Conservation (phyloP, 169 alveolate genomes). For the Babesia gibsoni region DNA sequence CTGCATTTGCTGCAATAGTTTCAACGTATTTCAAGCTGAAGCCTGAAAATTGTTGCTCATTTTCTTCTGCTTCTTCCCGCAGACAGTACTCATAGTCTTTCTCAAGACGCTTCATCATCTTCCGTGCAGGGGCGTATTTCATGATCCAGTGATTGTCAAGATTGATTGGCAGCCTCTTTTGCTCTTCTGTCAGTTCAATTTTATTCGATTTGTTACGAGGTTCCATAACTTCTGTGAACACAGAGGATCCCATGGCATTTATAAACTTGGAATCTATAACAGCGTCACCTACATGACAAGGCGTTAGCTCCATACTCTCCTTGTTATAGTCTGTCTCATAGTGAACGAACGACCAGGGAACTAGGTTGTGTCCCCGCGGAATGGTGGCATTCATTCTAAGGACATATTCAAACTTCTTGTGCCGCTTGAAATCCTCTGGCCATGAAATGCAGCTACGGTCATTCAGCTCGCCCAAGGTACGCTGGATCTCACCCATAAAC, state of each 20-base stretch:
- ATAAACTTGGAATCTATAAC: conserved; percentile 19
- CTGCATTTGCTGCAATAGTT: conserved; percentile 17
- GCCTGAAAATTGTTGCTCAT: conserved; percentile 6
- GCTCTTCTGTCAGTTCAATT: neutral
- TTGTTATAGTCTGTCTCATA: conserved; percentile 31
- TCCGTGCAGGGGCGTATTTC: conserved; percentile 49
- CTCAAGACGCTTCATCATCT: conserved; percentile 37
- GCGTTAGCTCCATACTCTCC: conserved; percentile 7
- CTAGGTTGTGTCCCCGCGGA: conserved; percentile 32
- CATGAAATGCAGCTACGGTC: conserved; percentile 42
- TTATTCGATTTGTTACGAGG: neutral
- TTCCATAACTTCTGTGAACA: conserved; percentile 2
- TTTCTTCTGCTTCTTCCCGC: conserved; percentile 24
- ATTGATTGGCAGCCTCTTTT: conserved; percentile 30
- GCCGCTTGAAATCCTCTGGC: conserved; percentile 35
- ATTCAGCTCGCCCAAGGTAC: conserved; percentile 46
- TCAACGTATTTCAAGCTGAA: conserved; percentile 7
- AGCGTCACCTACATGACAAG: conserved; percentile 26
- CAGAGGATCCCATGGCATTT: conserved; percentile 36
- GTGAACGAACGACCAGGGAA: conserved; percentile 58
- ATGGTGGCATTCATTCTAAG: conserved; percentile 36
- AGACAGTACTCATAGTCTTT: conserved; percentile 41
- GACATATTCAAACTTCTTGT: conserved; percentile 41
- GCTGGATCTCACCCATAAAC: conserved; percentile 60
- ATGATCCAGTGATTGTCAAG: conserved; percentile 61